phyloP scores from a whole-genome alignment of 805 yeast genomes.

The Lachancea lanzarotensis region DNA sequence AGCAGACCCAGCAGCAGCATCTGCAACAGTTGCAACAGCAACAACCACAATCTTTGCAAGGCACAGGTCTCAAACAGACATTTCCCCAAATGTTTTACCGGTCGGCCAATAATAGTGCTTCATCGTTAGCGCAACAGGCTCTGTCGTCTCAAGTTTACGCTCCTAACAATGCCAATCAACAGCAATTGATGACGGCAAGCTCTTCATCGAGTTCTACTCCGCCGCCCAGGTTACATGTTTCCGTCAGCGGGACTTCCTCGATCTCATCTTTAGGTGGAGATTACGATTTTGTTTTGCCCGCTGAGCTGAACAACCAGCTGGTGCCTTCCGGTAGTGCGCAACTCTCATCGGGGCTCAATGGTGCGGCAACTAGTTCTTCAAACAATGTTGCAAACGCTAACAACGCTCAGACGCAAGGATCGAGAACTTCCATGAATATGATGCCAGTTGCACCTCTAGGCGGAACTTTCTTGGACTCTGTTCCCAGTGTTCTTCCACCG shows the following conservation, averaged over 20 bases:
- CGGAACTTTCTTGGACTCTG: constrained; percentile 6
- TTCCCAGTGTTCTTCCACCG: constrained; percentile 1
- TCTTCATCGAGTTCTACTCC: constrained; percentile 13
- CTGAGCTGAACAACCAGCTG: constrained; percentile 12
- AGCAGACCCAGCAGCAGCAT: constrained; percentile 9
- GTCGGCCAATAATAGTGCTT: constrained; percentile 9
- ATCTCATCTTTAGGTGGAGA: constrained; percentile 14
- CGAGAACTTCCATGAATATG: background rate
- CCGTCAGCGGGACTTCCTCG: constrained; percentile 17
- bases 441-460: constrained; percentile 1
- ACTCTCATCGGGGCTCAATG: background rate
- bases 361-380: background rate
- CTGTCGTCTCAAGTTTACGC: constrained; percentile 4
- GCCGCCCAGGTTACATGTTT: constrained; percentile 19
- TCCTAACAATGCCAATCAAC: background rate
- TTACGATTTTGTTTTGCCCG: constrained; percentile 14
- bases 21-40: constrained; percentile 9
- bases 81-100: constrained; percentile 8
- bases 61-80: constrained; percentile 5
- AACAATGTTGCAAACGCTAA: background rate
- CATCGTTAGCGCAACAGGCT: constrained; percentile 5
- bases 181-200: constrained; percentile 9
- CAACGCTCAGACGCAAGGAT: background rate
- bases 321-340: constrained; percentile 1
- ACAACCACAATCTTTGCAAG: background rate